Evolutionary conservation across 2,329 filamentous ascomycete genomes (phyloP), one percentile per base, ranked within the genome.

Genomic region (Catunica adiposa): DNA sequence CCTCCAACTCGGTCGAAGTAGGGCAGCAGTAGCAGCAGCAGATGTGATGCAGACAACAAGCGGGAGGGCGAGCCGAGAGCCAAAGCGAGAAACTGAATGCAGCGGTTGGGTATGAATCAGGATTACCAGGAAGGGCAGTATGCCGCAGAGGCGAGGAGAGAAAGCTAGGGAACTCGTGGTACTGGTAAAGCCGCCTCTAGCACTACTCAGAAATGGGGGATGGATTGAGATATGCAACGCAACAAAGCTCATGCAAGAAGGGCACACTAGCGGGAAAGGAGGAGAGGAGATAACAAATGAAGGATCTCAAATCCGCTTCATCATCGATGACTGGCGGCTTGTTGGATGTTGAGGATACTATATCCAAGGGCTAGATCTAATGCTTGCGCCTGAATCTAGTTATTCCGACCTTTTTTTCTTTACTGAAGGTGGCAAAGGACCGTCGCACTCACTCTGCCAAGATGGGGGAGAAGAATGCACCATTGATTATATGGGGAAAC

Each of bases 251-350:
- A 57, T 54, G 51, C 47, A 55, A 23, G 50, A 55, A 44, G 53
- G 50, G 51, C 52, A 54, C 56, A 42, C 52, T 55, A 54, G 56
- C 38, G 47, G 56, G 52, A 54, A 55, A 56, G 38, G 44, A 50
- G 23, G 31, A 47, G n/a, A 31, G 38, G 38, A 54, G 51, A 54
- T 57, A 57, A 47, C 52, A 22, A 48, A 25, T 23, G 23, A 34
- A 52, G 34, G 52, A 54, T 44, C 26, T 15, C 52, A 54, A 26
- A 34, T 29, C 38, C 31, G 50, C 53, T 46, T 29, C 44, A 40
- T 29, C 53, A 38, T 22, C 2, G n/a, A 20, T 44, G 40, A 44
- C n/a, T 17, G 40, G 7, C 8, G 2, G 40, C 29, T 11, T 34
- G 5, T 54, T 54, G 40, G 20, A 48, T 9, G 42, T 50, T 44